Base-by-base conservation (phyloP, 768 basidiomycete species). In the Pulveroboletus sp. region DNA sequence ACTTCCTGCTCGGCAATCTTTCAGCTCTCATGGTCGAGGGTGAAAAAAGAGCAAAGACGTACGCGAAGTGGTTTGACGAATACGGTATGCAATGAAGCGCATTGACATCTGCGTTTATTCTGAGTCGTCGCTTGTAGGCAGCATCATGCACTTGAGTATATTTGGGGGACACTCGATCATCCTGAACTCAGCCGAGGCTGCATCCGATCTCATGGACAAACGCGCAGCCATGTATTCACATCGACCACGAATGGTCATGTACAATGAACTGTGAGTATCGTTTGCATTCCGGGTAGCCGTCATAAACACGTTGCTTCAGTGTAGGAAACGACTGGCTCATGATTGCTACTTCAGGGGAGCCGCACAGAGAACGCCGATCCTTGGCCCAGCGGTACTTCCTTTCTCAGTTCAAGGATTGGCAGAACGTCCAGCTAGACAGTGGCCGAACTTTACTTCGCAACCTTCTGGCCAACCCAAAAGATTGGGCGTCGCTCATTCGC, bases 371-470 rank as follows among this genome's bases (percentile, higher is more conserved):
- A 31, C 51, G 41, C 16, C 51, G 51, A 7, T 27, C 55, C 24
- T 5, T 56, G 16, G 47, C 48, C 8, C 51, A 36, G 17, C 55
- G 55, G 10, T 53, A 56, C 42, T 49, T 53, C n/a, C 17, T 50
- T 13, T n/a, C 40, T 4, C 51, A 50, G 39, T 29, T 50, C 40
- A 53, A 50, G 27, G 51, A 56, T n/a, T 27, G 25, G 25, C 25
- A 27, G 25, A 5, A 27, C 9, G 25, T 27, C 9, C 25, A 27
- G 25, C 25, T 27, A 9, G 25, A 27, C 25, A 9, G 25, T 27
- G 5, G 25, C 25, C 5, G 25, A 9, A 27, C 25, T 27, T 27
- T 27, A 9, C 25, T 27, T 9, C 25, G 25, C 25, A 27, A 27
- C 25, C 25, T 27, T 27, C 25, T 27, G 5, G 25, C 25, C 9